Conservation (phyloP, 345 rosid genomes). For the Gossypium turneri region DNA sequence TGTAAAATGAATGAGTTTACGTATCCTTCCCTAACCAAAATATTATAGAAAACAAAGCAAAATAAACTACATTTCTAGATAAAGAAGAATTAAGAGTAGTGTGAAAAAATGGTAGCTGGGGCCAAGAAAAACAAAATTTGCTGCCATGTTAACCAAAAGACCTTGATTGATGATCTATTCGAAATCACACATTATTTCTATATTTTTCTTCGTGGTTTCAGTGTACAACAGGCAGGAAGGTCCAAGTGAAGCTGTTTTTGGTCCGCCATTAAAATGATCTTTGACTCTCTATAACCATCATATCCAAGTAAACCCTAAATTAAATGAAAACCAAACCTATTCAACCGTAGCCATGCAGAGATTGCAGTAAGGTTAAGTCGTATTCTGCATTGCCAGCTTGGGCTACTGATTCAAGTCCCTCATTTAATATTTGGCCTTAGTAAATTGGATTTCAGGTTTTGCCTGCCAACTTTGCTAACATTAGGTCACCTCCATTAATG, state of each 20-base stretch:
- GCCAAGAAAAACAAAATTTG: neutral
- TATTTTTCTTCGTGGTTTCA: neutral
- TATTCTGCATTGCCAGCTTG: neutral
- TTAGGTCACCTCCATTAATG: slow-evolving; percentile 11
- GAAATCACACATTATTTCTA: neutral
- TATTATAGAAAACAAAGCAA: no score
- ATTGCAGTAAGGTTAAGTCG: neutral
- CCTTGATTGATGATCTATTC: neutral
- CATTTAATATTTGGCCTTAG: slow-evolving; percentile 1
- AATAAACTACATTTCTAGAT: no score
- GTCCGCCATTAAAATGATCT: neutral
- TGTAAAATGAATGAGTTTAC: no score
- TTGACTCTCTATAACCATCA: neutral
- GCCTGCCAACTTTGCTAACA: slow-evolving; percentile 6
- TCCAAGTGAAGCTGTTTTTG: neutral
- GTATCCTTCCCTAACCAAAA: no score
- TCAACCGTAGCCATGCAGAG: neutral
- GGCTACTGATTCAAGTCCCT: neutral
- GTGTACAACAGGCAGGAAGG: neutral
- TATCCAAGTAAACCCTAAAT: neutral
- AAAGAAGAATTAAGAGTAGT: no score
- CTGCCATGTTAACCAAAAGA: neutral
- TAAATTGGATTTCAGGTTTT: slow-evolving; percentile 13
- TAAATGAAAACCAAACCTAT: neutral
- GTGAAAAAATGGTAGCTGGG: neutral